Conservation (phyloP, 768 basidiomycete genomes). For the Podaxis sp. region DNA sequence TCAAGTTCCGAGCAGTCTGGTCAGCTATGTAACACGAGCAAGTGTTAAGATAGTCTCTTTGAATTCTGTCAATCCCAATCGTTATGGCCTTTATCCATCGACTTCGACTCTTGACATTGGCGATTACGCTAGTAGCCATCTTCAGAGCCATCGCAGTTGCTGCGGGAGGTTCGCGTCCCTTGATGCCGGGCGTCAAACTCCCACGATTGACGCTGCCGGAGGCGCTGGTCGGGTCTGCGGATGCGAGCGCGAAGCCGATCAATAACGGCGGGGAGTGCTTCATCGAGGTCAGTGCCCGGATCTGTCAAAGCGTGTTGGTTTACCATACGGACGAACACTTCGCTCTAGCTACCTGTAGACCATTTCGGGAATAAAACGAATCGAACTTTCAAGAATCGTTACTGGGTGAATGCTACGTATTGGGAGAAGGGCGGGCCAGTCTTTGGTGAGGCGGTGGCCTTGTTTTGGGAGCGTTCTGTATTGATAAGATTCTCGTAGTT, state of each 20-base stretch:
- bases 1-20: background rate
- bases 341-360: slow-evolving; percentile 43
- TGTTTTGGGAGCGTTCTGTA: background rate
- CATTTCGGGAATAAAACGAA: slow-evolving; percentile 37
- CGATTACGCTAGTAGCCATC: background rate
- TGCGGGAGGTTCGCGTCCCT: background rate
- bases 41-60: background rate
- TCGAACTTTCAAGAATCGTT: slow-evolving; percentile 43
- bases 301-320: no score
- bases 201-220: background rate
- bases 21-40: background rate
- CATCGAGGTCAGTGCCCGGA: background rate
- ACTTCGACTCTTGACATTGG: background rate
- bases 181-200: background rate
- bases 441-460: slow-evolving; percentile 33
- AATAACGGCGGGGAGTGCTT: slow-evolving; percentile 7
- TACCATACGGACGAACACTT: background rate
- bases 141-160: background rate
- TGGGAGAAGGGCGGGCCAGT: slow-evolving; percentile 48
- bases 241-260: background rate
- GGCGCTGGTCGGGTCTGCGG: background rate
- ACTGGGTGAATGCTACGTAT: slow-evolving; percentile 50
- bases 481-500: slow-evolving; percentile 27
- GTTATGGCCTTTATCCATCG: background rate
- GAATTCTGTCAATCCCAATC: background rate